phyloP scores from a whole-genome alignment of 805 yeast species.

The Teunomyces cretensis region DNA sequence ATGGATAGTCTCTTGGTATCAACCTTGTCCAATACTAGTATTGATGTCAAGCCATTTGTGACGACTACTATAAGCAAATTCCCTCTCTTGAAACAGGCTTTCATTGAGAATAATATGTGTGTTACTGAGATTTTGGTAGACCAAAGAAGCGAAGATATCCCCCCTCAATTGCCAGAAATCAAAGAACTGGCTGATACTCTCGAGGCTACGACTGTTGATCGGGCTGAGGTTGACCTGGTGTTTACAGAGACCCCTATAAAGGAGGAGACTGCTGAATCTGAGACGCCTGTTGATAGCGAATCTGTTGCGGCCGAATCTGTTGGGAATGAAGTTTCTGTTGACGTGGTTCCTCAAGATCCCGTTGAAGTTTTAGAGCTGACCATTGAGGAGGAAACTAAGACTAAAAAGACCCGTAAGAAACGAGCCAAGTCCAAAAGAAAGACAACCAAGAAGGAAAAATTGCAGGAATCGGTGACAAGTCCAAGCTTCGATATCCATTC shows the following conservation, averaged over 20 bases:
- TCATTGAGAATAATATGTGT: conserved; percentile 10
- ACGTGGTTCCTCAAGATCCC: neutral
- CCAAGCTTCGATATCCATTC: conserved; percentile 24
- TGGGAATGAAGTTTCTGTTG: neutral
- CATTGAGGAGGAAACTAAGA: conserved; percentile 2
- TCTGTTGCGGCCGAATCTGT: neutral
- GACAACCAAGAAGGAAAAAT: conserved; percentile 1
- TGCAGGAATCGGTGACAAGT: neutral
- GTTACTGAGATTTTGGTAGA: conserved; percentile 1
- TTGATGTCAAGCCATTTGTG: conserved; percentile 17
- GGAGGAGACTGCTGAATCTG: neutral
- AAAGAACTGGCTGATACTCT: too few relatives aligned
- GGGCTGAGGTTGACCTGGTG: neutral
- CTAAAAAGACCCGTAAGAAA: conserved; percentile 1
- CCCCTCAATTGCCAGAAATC: neutral
- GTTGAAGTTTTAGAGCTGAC: neutral
- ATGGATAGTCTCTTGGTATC: conserved; percentile 21
- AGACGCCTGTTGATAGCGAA: neutral
- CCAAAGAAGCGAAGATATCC: neutral
- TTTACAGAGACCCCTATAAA: neutral
- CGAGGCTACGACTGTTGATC: too few relatives aligned
- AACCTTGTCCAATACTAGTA: conserved; percentile 9
- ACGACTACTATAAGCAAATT: conserved; percentile 19
- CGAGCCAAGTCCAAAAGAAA: neutral
- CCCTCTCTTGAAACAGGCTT: conserved; percentile 18